Evolutionary conservation across 768 basidiomycete species (phyloP).

Genomic region (Pilatotrama ljubarskyi): DNA sequence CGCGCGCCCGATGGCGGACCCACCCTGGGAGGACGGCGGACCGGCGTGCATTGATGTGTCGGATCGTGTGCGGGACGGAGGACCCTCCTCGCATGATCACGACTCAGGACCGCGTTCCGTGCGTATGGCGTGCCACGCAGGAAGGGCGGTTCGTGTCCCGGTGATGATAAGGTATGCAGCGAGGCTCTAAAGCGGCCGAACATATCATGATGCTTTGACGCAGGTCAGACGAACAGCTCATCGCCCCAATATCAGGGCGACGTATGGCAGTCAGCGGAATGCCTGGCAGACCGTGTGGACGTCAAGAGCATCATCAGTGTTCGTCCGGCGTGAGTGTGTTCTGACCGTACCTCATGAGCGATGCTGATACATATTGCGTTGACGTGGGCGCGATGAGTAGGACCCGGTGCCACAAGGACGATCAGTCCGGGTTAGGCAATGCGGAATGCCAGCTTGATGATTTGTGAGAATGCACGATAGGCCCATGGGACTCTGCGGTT

Average conservation of each 20-base stretch:
- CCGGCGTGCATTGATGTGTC: constrained; percentile 1
- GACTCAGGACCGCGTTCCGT: neutral
- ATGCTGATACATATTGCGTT: neutral
- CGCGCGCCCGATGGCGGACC: neutral
- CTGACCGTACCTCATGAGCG: neutral
- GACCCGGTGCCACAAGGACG: constrained; percentile 12
- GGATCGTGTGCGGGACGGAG: neutral
- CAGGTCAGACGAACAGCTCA: constrained; percentile 4
- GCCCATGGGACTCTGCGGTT: neutral
- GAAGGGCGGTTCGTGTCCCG: neutral
- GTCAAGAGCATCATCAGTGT: neutral
- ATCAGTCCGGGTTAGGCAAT: constrained; percentile 10
- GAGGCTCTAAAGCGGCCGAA: constrained; percentile 9
- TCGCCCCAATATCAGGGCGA: neutral
- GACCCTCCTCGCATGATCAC: neutral
- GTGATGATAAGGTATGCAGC: neutral
- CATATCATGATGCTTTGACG: constrained; percentile 14
- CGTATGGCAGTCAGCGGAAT: constrained; percentile 3
- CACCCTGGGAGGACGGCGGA: neutral
- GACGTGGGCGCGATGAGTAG: neutral
- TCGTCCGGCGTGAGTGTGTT: neutral
- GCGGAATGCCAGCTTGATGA: neutral
- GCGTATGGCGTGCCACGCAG: neutral
- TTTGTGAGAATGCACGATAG: neutral
- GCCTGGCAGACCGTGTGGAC: neutral